Evolutionary conservation across 2,329 filamentous ascomycete species (phyloP).

Genomic region (Orbilia blumenaviensis): DNA sequence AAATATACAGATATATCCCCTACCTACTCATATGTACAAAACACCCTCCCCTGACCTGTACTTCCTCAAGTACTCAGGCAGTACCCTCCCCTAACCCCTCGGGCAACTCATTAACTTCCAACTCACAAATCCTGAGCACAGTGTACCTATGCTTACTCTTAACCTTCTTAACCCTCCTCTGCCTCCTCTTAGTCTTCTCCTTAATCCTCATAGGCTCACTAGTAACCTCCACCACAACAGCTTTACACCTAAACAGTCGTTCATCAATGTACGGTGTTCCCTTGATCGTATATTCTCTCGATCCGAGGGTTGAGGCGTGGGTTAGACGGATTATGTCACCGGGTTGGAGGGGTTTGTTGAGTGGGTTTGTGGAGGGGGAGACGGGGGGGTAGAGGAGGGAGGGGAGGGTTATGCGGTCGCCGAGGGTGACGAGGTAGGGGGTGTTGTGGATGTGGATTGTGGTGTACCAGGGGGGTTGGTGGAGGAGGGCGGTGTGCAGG

Average conservation of each 20-base stretch:
- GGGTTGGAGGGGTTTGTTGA: slow-evolving; percentile 60
- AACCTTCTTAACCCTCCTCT: slow-evolving; percentile 76
- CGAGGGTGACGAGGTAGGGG: slow-evolving; percentile 80
- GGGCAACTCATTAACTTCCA: slow-evolving; percentile 72
- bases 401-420: slow-evolving; percentile 78
- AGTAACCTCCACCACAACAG: slow-evolving; percentile 84
- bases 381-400: slow-evolving; percentile 72
- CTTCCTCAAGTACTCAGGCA: too few species aligned
- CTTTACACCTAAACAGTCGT: slow-evolving; percentile 82
- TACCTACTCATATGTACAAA: neutral
- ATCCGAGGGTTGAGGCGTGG: slow-evolving; percentile 82
- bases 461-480: slow-evolving; percentile 80
- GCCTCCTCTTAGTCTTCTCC: slow-evolving; percentile 82
- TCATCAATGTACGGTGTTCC: slow-evolving; percentile 84
- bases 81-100: slow-evolving; percentile 63
- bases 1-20: neutral
- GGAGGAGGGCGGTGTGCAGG: slow-evolving; percentile 70
- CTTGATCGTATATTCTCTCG: slow-evolving; percentile 88
- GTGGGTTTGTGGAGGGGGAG: slow-evolving; percentile 15
- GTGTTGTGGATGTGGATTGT: slow-evolving; percentile 80
- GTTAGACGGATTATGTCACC: slow-evolving; percentile 90
- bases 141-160: slow-evolving; percentile 93
- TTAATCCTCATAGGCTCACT: slow-evolving; percentile 79
- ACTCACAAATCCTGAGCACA: slow-evolving; percentile 81
- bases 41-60: neutral